A percentile compares a stretch with the other conserved stretches of the same genome.
phyloP scores from a whole-genome alignment of 768 basidiomycete species.

The Leucocoprinus birnbaumii region DNA sequence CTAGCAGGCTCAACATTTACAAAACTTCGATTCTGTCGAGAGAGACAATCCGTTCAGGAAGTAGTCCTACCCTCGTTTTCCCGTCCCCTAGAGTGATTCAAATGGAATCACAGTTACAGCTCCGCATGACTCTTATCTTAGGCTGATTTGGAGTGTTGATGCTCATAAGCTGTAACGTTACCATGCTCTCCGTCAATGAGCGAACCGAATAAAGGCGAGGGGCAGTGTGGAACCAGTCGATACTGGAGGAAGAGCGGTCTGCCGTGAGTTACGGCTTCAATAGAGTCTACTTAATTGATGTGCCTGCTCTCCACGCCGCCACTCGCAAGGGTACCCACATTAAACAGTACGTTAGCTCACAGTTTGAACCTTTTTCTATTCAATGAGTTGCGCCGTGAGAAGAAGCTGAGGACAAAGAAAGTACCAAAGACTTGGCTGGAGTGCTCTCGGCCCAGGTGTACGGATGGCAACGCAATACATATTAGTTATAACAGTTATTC shows the following conservation, averaged over 20 bases:
- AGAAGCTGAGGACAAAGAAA: neutral
- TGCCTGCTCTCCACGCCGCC: neutral
- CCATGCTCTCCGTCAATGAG: conserved; percentile 3
- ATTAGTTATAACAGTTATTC: conserved; percentile 12
- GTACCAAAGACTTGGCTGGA: neutral
- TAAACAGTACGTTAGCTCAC: conserved; percentile 1
- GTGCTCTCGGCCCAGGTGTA: neutral
- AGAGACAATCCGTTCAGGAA: no score
- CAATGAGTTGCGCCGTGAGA: conserved; percentile 7
- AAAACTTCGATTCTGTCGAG: no score
- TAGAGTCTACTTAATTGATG: neutral
- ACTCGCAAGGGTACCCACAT: neutral
- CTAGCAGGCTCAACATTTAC: no score
- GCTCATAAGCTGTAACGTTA: neutral
- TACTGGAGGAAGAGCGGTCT: neutral
- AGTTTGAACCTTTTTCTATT: neutral
- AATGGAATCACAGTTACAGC: neutral
- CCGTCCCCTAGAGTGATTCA: no score
- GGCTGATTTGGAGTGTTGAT: neutral
- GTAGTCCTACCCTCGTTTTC: no score
- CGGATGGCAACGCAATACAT: conserved; percentile 6
- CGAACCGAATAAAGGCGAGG: conserved; percentile 1
- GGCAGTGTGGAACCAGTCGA: neutral
- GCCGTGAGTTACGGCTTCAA: conserved; percentile 11
- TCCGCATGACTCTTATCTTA: neutral